Conservation (phyloP, 108 stramenopile genomes). For the Nitzschia putrida region DNA sequence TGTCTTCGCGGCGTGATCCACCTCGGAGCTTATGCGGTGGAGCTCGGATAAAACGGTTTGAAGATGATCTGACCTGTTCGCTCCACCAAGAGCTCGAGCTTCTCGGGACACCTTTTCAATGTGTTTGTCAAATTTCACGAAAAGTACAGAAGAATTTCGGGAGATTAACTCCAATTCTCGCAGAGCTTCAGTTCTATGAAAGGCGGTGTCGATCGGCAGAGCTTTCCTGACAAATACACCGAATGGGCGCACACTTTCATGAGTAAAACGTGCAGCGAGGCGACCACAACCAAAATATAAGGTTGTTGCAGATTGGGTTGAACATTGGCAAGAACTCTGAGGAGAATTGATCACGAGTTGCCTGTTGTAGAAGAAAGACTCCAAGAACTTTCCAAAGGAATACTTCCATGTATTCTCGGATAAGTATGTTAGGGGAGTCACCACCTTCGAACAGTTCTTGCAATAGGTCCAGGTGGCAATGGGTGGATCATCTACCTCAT, state of each 20-base stretch:
- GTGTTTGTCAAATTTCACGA: conserved; percentile 84
- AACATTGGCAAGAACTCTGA: conserved; percentile 68
- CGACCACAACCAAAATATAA: conserved; percentile 90
- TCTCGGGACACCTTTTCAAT: conserved; percentile 87
- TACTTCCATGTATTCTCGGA: conserved; percentile 94
- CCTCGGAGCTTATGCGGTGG: conserved; percentile 73
- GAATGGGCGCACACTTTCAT: conserved; percentile 80
- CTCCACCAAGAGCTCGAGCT: conserved; percentile 66
- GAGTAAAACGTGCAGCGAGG: conserved; percentile 89
- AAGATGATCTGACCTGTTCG: conserved; percentile 76
- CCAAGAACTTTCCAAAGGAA: conserved; percentile 95
- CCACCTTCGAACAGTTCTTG: conserved; percentile 80
- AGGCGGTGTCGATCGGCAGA: conserved; percentile 80
- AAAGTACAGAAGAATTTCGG: conserved; percentile 69
- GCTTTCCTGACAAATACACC: conserved; percentile 79
- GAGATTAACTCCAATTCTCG: conserved; percentile 79
- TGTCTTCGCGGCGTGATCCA: conserved; percentile 78
- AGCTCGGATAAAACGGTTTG: conserved; percentile 84
- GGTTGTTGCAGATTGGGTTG: conserved; percentile 71
- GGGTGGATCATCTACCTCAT: conserved; percentile 52
- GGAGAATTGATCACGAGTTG: conserved; percentile 75
- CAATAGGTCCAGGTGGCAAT: conserved; percentile 95
- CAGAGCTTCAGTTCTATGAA: conserved; percentile 66
- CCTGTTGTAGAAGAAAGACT: conserved; percentile 91
- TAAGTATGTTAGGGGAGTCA: conserved; percentile 80